Evolutionary conservation across 305 asterid species (phyloP).

Genomic region (Solanum hybrid): DNA sequence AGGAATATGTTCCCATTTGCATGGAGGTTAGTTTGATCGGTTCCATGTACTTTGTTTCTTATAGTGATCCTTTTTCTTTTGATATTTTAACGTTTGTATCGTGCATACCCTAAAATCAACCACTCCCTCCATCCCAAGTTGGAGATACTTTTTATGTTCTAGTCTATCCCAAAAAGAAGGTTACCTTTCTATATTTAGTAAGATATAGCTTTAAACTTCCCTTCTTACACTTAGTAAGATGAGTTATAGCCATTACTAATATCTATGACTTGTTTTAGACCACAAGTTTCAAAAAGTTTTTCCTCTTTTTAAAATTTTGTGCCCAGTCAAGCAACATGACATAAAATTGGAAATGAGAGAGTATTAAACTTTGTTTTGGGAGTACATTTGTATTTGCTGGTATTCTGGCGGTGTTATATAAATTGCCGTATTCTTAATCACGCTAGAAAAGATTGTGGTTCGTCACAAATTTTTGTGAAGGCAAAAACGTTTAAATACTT

Average conservation of each 20-base stretch:
- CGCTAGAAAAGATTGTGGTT: not conserved
- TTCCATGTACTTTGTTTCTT: not conserved
- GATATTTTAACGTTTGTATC: not conserved
- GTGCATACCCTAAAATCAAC: not conserved
- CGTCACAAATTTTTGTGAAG: not conserved
- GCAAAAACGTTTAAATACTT: not conserved
- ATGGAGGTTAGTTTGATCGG: slow-evolving; percentile 75
- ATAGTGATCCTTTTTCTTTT: not conserved
- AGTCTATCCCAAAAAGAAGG: not conserved
- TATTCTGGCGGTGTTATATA: not conserved
- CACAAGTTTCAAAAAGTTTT: not conserved
- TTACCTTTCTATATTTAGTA: not conserved
- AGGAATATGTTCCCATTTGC: slow-evolving; percentile 94
- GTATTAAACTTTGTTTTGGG: not conserved
- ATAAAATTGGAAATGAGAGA: not conserved
- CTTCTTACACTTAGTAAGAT: not conserved
- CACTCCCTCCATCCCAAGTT: not conserved
- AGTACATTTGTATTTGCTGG: not conserved
- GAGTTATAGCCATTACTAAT: not conserved
- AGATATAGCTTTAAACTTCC: not conserved
- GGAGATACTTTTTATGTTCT: not conserved
- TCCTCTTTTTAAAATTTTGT: not conserved
- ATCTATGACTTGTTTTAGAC: not conserved
- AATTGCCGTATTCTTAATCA: not conserved
- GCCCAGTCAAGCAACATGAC: not conserved